Base-by-base conservation (phyloP, 2,329 filamentous ascomycete species). In the Hirsutella rhossiliensis region DNA sequence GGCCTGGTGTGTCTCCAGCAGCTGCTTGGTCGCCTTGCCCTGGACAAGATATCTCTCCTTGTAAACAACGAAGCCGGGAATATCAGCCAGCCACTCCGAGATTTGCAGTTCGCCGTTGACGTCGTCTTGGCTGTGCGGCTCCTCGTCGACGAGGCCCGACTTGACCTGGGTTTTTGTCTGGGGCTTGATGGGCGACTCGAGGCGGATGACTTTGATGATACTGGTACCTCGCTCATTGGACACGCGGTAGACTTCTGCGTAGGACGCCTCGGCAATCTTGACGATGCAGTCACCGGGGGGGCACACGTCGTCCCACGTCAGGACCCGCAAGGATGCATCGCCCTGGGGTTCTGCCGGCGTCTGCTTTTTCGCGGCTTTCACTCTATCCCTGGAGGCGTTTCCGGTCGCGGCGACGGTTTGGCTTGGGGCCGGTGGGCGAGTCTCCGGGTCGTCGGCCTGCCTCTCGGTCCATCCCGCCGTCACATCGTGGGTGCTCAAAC, bases 241-340 rank as follows among this genome's bases (percentile, higher is more conserved):
- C 50, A 82, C 68, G 11, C 76, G 75, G 52, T 81, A 82, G 11
- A 82, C 76, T 55, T 82, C 78, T 6, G 78, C 77, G 51, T 75
- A 82, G 2, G 78, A 82, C 5, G 78, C 78, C 55, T 82, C 78
- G 11, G 78, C 78, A 42, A 82, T 82, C 59, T 82, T 82, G 38
- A 69, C 66, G 41, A 82, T 76, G 31, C 60, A 58, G 52, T 75
- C 71, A 15, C 66, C 68, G 0, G 65, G 60, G 0, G 72, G 71
- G 41, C 76, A 76, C 28, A 82, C 65, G 43, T 80, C 75, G 28
- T 67, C 59, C 78, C 78, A 82, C 1, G 66, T 65, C 36, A 79
- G 59, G 5, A 68, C 53, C 4, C 69, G 66, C 15, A 75, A 58
- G 8, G 52, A 48, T 6, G 49, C 43, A 37, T 58, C 55, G 3